phyloP scores from a whole-genome alignment of 768 basidiomycete genomes.

The Multifurca ochricompacta region DNA sequence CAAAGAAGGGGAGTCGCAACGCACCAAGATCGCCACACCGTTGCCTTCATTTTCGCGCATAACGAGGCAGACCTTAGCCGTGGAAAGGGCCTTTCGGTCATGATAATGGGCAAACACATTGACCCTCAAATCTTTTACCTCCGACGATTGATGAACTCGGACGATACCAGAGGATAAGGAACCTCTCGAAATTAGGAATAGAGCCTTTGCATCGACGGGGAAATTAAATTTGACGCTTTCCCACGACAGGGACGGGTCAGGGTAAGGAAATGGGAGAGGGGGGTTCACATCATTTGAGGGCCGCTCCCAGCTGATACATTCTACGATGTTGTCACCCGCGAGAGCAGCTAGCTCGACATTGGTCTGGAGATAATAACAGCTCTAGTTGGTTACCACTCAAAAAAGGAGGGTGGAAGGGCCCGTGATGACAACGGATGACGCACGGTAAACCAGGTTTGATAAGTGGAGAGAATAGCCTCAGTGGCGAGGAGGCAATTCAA shows the following conservation, averaged over 20 bases:
- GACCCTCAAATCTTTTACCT: constrained; percentile 5
- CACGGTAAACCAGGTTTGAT: constrained; percentile 1
- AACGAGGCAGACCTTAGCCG: neutral
- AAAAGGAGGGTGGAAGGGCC: too few species aligned
- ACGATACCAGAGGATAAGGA: constrained; percentile 8
- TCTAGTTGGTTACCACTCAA: too few species aligned
- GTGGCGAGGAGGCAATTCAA: neutral
- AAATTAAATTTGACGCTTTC: constrained; percentile 4
- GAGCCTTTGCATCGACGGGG: neutral
- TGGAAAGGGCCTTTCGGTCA: neutral
- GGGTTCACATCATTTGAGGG: neutral
- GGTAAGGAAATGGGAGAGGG: neutral
- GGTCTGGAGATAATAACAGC: too few species aligned
- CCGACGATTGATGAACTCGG: neutral
- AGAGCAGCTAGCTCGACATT: neutral
- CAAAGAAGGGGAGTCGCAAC: neutral
- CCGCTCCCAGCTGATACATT: neutral
- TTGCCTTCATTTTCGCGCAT: neutral
- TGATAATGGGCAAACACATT: neutral
- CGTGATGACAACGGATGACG: neutral
- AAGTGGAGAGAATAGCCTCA: neutral
- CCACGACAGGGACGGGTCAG: neutral
- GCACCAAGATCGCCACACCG: constrained; percentile 2
- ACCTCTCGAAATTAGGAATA: neutral
- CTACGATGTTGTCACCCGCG: neutral